These are phyloP conservation scores for Auriculariales sp. DNA, from an alignment of 768 basidiomycete genomes.

Conservation along the genomic window DNA sequence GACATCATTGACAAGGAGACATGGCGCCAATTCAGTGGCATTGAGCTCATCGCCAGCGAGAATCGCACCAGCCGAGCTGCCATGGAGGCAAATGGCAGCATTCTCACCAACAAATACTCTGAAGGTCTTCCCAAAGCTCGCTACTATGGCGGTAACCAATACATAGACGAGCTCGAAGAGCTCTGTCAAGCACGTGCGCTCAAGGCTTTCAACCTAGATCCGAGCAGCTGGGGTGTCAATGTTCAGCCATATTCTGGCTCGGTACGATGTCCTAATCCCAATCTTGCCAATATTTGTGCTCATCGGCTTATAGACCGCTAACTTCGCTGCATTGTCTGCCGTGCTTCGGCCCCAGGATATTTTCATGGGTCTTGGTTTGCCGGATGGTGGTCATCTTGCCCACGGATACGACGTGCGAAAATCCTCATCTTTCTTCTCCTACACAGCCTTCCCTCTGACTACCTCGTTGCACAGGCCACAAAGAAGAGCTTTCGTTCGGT, in stretches of 20 bases:
- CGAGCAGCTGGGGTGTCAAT: constrained; percentile 91
- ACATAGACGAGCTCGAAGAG: constrained; percentile 89
- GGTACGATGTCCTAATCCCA: constrained; percentile 25
- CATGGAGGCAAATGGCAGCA: constrained; percentile 98
- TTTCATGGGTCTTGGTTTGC: constrained; percentile 96
- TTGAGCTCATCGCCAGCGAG: constrained; percentile 99
- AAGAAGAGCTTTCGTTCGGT: constrained; percentile 99
- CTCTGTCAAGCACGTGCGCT: constrained; percentile 93
- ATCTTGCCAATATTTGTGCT: too few relatives aligned
- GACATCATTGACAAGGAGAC: constrained; percentile 98
- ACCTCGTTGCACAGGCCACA: constrained; percentile 43
- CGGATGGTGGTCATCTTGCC: constrained; percentile 93
- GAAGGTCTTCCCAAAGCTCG: constrained; percentile 97
- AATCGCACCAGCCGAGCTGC: constrained; percentile 92
- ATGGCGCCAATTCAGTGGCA: constrained; percentile 93
- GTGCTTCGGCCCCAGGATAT: constrained; percentile 94
- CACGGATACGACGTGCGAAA: constrained; percentile 91
- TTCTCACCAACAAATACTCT: constrained; percentile 98
- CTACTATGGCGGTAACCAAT: constrained; percentile 97
- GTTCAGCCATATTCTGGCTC: constrained; percentile 97
- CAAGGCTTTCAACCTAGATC: constrained; percentile 89
- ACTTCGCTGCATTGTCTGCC: constrained; percentile 94
- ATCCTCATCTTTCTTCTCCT: not conserved
- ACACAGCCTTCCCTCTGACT: constrained; percentile 25
- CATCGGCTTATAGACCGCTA: constrained; percentile 78